Base-by-base conservation (phyloP, 139 green algal species). In the Tetradesmus lagerheimii region DNA sequence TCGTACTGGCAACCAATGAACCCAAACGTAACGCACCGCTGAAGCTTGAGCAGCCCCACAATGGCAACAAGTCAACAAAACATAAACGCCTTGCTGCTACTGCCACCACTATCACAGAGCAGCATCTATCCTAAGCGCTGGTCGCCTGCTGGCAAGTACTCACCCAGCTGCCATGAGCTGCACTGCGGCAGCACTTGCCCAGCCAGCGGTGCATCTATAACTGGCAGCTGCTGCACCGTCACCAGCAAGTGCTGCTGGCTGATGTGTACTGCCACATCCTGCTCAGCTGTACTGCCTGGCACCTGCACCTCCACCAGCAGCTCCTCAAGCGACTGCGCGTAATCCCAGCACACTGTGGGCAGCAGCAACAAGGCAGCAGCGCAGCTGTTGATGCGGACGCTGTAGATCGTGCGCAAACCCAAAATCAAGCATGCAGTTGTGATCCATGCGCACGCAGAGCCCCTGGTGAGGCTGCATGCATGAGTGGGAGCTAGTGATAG, bases 301-400 rank as follows among this genome's bases (percentile, higher is more conserved):
- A 88, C 64, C 35, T 62, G 38, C 9, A 64, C 62, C 64, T 88
- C 83, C 23, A 88, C 39, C 27, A 88, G 83, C 39, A 88, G 37
- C 41, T 88, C 83, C 29, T 66, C 83, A 8, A 45, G 11, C 4
- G 83, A 80, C 29, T 88, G 83, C 2, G 83, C 83, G 34, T 53
- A 88, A 38, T 88, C 83, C 43, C 81, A 39, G 67, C 43, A 62
- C 35, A 76, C 34, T 45, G 45, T 6, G 9, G 50, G 80, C 47
- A 75, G 43, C 25, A 35, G 38, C 77, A 83, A 34, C 15, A 8
- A 34, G 4, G 41, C 78, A 84, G 71, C n/a, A 23, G 12, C 31
- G 71, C 31, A 38, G 71, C 71, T 79, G n/a, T 14, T n/a, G n/a
- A n/a, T n/a, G n/a, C n/a, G n/a, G n/a, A n/a, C n/a, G n/a, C n/a